phyloP scores from a whole-genome alignment of 148 eudicot species.

The Salicornia ramosissima region DNA sequence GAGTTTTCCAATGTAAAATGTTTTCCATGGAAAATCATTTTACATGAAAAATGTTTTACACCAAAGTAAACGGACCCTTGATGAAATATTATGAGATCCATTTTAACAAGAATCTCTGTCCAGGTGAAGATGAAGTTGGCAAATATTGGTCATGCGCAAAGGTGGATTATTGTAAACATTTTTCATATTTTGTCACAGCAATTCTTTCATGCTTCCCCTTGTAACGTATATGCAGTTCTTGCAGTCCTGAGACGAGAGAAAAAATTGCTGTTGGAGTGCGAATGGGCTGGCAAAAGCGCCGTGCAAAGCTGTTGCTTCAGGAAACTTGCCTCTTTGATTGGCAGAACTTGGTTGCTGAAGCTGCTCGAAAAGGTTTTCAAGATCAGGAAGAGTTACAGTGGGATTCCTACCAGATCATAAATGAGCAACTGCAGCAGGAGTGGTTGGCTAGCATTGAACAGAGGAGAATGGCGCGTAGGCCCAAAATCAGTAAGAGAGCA shows the following conservation, averaged over 20 bases:
- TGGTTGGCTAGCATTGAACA: constrained; percentile 64
- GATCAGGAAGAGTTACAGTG: constrained; percentile 78
- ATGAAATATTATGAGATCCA: not conserved
- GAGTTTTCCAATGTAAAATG: too few species aligned
- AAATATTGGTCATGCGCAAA: constrained; percentile 67
- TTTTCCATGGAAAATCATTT: too few species aligned
- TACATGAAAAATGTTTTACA: too few species aligned
- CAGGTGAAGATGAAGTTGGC: constrained; percentile 86
- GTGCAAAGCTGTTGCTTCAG: constrained; percentile 52
- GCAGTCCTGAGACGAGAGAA: constrained; percentile 70
- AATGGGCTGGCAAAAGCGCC: constrained; percentile 74
- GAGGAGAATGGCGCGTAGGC: constrained; percentile 40
- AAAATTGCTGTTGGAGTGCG: constrained; percentile 75
- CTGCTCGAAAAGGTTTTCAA: constrained; percentile 57
- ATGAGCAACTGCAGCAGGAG: constrained; percentile 54
- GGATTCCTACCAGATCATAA: constrained; percentile 70
- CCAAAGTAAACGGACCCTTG: too few species aligned
- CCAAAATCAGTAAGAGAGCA: constrained; percentile 60
- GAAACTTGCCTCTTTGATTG: constrained; percentile 69
- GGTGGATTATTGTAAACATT: constrained; percentile 34
- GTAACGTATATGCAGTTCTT: constrained; percentile 11
- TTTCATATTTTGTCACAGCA: not conserved
- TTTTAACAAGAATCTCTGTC: constrained; percentile 23
- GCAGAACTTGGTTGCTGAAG: constrained; percentile 75
- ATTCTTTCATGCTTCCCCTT: not conserved